phyloP scores from a whole-genome alignment of 2,329 filamentous ascomycete genomes.

The Alternaria hordeiaustralica region DNA sequence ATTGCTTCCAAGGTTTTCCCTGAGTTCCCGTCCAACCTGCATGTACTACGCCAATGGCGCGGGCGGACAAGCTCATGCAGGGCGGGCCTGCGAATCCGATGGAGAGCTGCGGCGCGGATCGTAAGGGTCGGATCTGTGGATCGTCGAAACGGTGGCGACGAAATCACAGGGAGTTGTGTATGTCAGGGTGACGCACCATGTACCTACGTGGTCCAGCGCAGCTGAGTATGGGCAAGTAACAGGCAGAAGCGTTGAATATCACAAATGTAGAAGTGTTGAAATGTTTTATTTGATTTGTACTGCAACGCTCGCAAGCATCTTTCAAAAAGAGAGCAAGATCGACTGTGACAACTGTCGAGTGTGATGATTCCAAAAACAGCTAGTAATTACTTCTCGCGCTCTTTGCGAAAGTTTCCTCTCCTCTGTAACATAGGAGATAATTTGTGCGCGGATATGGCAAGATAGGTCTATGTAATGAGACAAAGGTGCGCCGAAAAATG shows the following conservation, averaged over 20 bases:
- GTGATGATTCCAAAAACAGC: not conserved
- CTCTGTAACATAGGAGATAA: conserved; percentile 1
- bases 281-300: not conserved
- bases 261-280: not conserved
- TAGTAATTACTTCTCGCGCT: not conserved
- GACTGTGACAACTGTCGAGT: not conserved
- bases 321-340: not conserved
- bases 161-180: not conserved
- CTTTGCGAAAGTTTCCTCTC: not conserved
- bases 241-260: not conserved
- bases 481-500: conserved; percentile 6
- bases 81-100: not conserved
- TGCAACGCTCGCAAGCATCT: not conserved
- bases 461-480: conserved; percentile 5
- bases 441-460: not conserved
- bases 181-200: not conserved
- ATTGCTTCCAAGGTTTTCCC: not conserved
- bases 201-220: not conserved
- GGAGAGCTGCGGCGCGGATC: not conserved
- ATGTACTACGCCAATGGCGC: not conserved
- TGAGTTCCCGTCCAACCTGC: not conserved
- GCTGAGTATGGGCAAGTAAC: not conserved
- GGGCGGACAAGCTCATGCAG: not conserved
- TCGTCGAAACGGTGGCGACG: not conserved
- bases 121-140: not conserved